Conservation (phyloP, 257 asterid species). For the Avicennia marina region DNA sequence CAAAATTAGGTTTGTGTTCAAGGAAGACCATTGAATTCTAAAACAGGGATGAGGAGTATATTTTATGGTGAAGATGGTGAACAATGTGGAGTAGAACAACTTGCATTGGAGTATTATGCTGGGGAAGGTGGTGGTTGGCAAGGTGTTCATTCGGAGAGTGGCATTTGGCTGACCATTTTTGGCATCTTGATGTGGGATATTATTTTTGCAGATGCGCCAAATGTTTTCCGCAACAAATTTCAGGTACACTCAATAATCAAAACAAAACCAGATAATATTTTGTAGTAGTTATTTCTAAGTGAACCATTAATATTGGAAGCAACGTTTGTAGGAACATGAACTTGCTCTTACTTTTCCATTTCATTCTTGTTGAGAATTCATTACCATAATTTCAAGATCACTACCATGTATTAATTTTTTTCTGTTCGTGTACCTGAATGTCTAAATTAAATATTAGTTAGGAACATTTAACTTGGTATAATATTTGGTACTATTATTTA, state of each 20-base stretch:
- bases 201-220: slow-evolving; percentile 77
- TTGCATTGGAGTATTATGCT: slow-evolving; percentile 84
- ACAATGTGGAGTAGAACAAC: slow-evolving; percentile 84
- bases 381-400: too few relatives aligned
- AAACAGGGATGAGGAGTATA: slow-evolving; percentile 68
- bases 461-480: too few relatives aligned
- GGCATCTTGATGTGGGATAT: slow-evolving; percentile 93
- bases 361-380: too few relatives aligned
- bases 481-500: too few relatives aligned
- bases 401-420: too few relatives aligned
- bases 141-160: slow-evolving; percentile 91
- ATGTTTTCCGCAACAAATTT: slow-evolving; percentile 74
- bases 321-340: too few relatives aligned
- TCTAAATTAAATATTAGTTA: too few relatives aligned
- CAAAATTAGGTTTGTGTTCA: slow-evolving; percentile 59
- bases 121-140: slow-evolving; percentile 94
- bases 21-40: slow-evolving; percentile 77
- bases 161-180: slow-evolving; percentile 89
- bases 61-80: slow-evolving; percentile 87
- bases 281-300: too few relatives aligned
- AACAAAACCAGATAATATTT: not conserved
- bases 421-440: too few relatives aligned
- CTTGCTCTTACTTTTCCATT: too few relatives aligned
- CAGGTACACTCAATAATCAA: slow-evolving; percentile 46
- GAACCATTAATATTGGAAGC: too few relatives aligned